Evolutionary conservation across 2,329 filamentous ascomycete genomes (phyloP), one percentile per base, ranked within the genome.

Genomic region (Mollisiaceae sp.): DNA sequence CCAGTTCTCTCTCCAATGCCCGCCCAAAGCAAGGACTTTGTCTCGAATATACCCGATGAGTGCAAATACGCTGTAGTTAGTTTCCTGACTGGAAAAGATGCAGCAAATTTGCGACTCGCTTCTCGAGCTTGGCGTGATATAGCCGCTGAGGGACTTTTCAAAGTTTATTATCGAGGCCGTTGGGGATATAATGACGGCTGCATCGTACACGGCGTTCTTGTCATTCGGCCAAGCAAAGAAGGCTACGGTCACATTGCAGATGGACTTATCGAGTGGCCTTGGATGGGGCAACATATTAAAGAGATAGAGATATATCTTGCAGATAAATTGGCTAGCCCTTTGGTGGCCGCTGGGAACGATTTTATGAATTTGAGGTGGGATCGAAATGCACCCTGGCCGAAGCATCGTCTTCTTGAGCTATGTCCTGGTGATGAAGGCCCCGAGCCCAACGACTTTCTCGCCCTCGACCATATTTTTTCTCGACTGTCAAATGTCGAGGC

Each of bases 71-170:
- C 27, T 38, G 20, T 38, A 11, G 8, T 56, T 36, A 2, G 52
- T 9, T 38, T 6, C 27, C 52, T 36, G 20, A 12, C 52, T 3
- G 52, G 24, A 20, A 5, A 22, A 39, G 54, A 57, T 39, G 27
- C 54, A 20, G 54, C 32, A 8, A 57, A 57, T 57, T 18, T 57
- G 54, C 54, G 54, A 12, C 36, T 57, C 12, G 35, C 35, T 38
- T 57, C 54, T 38, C 32, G 54, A 57, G 54, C 54, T 11, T 57
- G 54, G 54, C 35, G 32, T 39, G 27, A 39, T 20, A 20, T 20
- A 38, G 54, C 54, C 2, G 32, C n/a, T 2, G 54, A 57, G 20
- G 54, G 54, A 8, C 54, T 38, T 9, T 57, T 39, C 54, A 57
- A 57, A 20, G 9, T 20, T 39, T 5, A 4, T 9, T 11, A 38